Evolutionary conservation across 257 asterid species (phyloP).

Genomic region (Solanum tarapatanum): DNA sequence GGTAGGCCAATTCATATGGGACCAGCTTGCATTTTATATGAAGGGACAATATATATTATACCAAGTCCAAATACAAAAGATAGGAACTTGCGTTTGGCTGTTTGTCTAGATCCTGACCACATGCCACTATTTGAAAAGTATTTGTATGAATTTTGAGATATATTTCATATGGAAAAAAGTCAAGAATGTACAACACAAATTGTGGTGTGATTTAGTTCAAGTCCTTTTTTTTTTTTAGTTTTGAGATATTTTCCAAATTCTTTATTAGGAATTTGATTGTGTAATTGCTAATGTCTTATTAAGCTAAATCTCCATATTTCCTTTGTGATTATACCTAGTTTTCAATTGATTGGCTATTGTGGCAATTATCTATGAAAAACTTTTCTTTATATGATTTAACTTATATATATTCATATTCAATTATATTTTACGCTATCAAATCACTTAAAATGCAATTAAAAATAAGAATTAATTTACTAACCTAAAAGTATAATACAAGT

Average conservation of each 20-base stretch:
- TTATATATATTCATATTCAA: not conserved
- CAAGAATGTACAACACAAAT: not conserved
- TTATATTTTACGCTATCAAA: not conserved
- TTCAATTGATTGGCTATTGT: not conserved
- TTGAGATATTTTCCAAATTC: not conserved
- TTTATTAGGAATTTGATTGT: not conserved
- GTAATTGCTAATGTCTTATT: not conserved
- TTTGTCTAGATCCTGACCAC: constrained; percentile 57
- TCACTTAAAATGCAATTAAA: not conserved
- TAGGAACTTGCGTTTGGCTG: constrained; percentile 43
- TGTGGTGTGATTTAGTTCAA: not conserved
- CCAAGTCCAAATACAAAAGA: constrained; percentile 39
- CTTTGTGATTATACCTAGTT: not conserved
- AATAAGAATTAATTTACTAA: not conserved
- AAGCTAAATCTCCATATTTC: not conserved
- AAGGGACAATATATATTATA: constrained; percentile 50
- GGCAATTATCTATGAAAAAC: not conserved
- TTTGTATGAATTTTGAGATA: constrained; percentile 27
- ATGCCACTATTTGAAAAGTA: constrained; percentile 37
- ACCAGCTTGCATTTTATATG: constrained; percentile 52
- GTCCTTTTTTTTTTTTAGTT: not conserved
- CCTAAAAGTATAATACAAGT: not conserved
- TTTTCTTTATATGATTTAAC: not conserved
- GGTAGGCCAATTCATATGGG: constrained; percentile 66
- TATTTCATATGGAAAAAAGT: no score